These are phyloP conservation scores for Solidago caesia DNA, from an alignment of 129 eudicot genomes.

Conservation along the genomic window DNA sequence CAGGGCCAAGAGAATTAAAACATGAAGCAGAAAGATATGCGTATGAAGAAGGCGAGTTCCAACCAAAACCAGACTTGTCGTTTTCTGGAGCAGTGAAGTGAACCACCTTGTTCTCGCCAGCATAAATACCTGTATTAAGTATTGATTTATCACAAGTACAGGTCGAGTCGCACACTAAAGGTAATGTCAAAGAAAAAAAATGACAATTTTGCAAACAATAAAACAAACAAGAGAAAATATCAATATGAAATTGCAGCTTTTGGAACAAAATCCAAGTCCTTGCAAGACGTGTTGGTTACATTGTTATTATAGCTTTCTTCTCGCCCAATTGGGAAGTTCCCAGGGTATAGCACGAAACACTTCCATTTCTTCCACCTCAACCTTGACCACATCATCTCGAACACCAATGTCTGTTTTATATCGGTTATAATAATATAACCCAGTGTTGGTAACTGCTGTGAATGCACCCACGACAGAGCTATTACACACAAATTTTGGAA, in stretches of 20 bases:
- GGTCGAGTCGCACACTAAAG: background rate
- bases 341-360: background rate
- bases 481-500: background rate
- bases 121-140: slow-evolving; percentile 45
- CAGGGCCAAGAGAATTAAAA: background rate
- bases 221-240: background rate
- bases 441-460: background rate
- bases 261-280: background rate
- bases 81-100: slow-evolving; percentile 42
- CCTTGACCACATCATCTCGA: slow-evolving; percentile 13
- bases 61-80: background rate
- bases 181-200: background rate
- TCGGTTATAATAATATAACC: background rate
- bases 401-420: slow-evolving; percentile 15
- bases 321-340: background rate
- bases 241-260: background rate
- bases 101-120: slow-evolving; percentile 56
- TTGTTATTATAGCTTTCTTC: background rate
- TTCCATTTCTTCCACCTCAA: slow-evolving; percentile 4
- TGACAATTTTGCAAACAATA: background rate
- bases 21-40: background rate
- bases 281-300: background rate
- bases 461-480: background rate
- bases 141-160: background rate
- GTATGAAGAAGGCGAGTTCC: slow-evolving; percentile 1